Conservation (phyloP, 2,329 filamentous ascomycete genomes). For the Penicillium sp. region DNA sequence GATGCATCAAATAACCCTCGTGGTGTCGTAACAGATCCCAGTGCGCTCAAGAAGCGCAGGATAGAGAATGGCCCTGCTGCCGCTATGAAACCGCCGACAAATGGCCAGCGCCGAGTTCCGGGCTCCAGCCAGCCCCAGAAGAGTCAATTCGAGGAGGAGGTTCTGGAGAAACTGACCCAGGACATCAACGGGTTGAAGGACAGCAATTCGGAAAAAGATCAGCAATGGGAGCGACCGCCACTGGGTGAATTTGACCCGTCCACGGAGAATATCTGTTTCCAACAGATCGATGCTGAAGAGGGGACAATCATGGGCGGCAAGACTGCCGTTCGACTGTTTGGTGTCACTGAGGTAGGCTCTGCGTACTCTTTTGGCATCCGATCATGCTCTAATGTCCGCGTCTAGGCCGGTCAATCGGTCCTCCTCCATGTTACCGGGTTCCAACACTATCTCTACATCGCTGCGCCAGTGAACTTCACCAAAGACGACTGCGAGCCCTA, state of each 20-base stretch:
- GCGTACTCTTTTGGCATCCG: too few species aligned
- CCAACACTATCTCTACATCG: constrained; percentile 89
- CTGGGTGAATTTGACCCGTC: constrained; percentile 55
- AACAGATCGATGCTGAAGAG: constrained; percentile 92
- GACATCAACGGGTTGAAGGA: constrained; percentile 78
- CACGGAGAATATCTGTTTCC: constrained; percentile 70
- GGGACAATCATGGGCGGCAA: constrained; percentile 68
- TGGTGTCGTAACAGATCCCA: constrained; percentile 50
- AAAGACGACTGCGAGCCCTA: constrained; percentile 69
- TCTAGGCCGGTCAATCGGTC: constrained; percentile 73
- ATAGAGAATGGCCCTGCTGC: too few species aligned
- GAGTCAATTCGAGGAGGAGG: constrained; percentile 86
- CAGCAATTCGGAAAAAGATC: constrained; percentile 83
- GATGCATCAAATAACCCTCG: constrained; percentile 57
- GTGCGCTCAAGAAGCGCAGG: constrained; percentile 68
- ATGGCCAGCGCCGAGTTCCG: too few species aligned
- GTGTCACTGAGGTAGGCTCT: constrained; percentile 64
- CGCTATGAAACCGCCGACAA: too few species aligned
- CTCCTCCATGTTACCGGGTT: constrained; percentile 92
- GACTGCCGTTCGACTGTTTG: constrained; percentile 80
- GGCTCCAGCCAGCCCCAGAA: constrained; percentile 65
- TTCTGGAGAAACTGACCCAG: constrained; percentile 90
- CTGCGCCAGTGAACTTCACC: constrained; percentile 73
- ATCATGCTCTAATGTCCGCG: too few species aligned
- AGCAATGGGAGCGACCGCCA: constrained; percentile 70